Percentiles rank a stretch among this genome's conserved stretches.
Evolutionary conservation across 2,329 filamentous ascomycete genomes (phyloP).

Genomic region (Aspergillus bombycis): DNA sequence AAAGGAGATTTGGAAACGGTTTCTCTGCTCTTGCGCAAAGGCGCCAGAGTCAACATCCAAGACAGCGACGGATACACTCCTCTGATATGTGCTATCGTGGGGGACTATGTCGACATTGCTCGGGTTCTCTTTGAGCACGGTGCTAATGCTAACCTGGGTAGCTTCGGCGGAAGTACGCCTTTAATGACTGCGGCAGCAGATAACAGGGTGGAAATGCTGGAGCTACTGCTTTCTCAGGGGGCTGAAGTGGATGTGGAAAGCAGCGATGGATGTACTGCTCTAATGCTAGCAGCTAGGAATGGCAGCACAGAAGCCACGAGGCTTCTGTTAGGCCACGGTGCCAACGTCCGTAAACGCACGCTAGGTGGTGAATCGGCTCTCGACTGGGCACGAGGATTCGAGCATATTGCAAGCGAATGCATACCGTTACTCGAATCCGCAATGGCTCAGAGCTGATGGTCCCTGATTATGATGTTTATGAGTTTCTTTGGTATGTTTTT

Average conservation of each 20-base stretch:
- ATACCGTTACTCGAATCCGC: too few species aligned
- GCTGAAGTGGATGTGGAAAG: conserved; percentile 10
- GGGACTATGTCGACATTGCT: background rate
- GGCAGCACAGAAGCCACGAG: too few species aligned
- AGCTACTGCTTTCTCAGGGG: conserved; percentile 3
- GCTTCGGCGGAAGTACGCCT: background rate
- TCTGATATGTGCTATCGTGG: conserved; percentile 4
- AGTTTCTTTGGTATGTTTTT: too few species aligned
- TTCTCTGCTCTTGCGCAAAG: conserved; percentile 22
- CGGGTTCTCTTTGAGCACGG: conserved; percentile 10
- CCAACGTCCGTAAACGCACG: too few species aligned
- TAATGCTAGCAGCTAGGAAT: conserved; percentile 11
- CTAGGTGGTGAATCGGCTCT: too few species aligned
- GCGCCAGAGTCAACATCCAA: conserved; percentile 22
- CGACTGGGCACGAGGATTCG: too few species aligned
- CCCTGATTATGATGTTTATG: too few species aligned
- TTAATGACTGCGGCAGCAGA: conserved; percentile 9
- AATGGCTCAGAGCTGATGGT: too few species aligned
- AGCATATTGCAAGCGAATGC: too few species aligned
- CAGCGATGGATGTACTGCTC: conserved; percentile 12
- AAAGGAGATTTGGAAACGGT: conserved; percentile 16
- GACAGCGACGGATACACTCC: conserved; percentile 9
- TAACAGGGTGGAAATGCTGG: background rate
- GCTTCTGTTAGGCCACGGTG: too few species aligned
- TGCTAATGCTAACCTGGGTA: background rate